Evolutionary conservation across 1,284 basidiomycete species (phyloP).

Genomic region (Mycosarcoma maydis): DNA sequence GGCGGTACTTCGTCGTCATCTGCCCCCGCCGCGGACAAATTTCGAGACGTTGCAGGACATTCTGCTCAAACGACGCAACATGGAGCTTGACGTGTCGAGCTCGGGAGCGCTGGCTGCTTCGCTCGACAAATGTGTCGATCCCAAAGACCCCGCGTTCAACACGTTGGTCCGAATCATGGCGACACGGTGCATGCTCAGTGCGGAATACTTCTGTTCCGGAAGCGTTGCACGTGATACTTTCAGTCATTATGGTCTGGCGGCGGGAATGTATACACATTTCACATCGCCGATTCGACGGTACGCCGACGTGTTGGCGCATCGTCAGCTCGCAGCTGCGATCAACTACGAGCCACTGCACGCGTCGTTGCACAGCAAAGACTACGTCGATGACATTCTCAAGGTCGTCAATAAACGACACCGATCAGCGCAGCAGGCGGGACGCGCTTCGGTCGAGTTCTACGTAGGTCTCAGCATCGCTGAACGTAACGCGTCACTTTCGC

Average conservation of each 20-base stretch:
- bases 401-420: slow-evolving; percentile 92
- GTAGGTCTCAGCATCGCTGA: slow-evolving; percentile 82
- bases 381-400: slow-evolving; percentile 86
- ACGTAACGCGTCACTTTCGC: slow-evolving; percentile 69
- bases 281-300: slow-evolving; percentile 70
- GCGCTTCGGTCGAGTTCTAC: slow-evolving; percentile 96
- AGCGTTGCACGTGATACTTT: slow-evolving; percentile 91
- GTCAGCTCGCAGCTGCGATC: slow-evolving; percentile 91
- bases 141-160: slow-evolving; percentile 80
- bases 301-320: slow-evolving; percentile 88
- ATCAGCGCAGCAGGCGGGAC: slow-evolving; percentile 94
- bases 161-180: slow-evolving; percentile 99
- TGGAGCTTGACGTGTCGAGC: slow-evolving; percentile 89
- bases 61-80: slow-evolving; percentile 82
- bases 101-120: slow-evolving; percentile 90
- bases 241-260: slow-evolving; percentile 95
- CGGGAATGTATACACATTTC: slow-evolving; percentile 97
- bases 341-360: slow-evolving; percentile 84
- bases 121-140: slow-evolving; percentile 82
- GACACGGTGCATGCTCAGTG: slow-evolving; percentile 96
- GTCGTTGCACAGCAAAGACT: slow-evolving; percentile 84
- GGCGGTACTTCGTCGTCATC: slow-evolving; percentile 90
- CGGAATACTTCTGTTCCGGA: slow-evolving; percentile 97
- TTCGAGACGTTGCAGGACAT: slow-evolving; percentile 97
- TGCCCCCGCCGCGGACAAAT: slow-evolving; percentile 89